Conservation (phyloP, 306 rosid species). For the Lathyrus sativus region DNA sequence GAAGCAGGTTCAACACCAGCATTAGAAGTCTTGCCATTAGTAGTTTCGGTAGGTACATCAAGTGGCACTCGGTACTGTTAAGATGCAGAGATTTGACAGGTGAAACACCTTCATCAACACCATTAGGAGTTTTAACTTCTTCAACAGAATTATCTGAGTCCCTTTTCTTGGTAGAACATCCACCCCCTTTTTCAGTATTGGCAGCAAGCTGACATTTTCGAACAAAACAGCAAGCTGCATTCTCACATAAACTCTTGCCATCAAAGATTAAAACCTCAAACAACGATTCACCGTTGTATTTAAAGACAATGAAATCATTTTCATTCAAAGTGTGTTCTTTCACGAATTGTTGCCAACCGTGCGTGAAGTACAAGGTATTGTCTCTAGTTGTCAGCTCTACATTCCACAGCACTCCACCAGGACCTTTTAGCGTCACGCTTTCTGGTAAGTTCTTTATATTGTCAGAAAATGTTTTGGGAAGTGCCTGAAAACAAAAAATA, state of each 20-base stretch:
- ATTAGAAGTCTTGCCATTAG: constrained; percentile 31
- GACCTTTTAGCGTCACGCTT: constrained; percentile 59
- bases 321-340: constrained; percentile 58
- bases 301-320: constrained; percentile 69
- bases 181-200: constrained; percentile 31
- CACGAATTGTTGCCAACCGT: constrained; percentile 67
- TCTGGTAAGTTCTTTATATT: constrained; percentile 61
- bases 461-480: constrained; percentile 57
- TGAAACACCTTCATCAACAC: constrained; percentile 38
- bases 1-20: constrained; percentile 30
- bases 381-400: constrained; percentile 52
- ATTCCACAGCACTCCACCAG: constrained; percentile 62
- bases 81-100: constrained; percentile 37
- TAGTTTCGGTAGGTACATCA: constrained; percentile 27
- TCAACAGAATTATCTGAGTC: constrained; percentile 35
- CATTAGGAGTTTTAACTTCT: constrained; percentile 43
- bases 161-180: constrained; percentile 40
- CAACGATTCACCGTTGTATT: constrained; percentile 59
- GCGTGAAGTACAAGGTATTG: constrained; percentile 45
- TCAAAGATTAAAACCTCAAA: constrained; percentile 67
- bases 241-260: constrained; percentile 64
- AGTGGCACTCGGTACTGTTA: constrained; percentile 34
- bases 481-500: constrained; percentile 49
- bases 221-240: constrained; percentile 61
- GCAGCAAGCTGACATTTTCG: constrained; percentile 42